Evolutionary conservation across 345 rosid genomes (phyloP).

Genomic region (Moricandia moricandioides): DNA sequence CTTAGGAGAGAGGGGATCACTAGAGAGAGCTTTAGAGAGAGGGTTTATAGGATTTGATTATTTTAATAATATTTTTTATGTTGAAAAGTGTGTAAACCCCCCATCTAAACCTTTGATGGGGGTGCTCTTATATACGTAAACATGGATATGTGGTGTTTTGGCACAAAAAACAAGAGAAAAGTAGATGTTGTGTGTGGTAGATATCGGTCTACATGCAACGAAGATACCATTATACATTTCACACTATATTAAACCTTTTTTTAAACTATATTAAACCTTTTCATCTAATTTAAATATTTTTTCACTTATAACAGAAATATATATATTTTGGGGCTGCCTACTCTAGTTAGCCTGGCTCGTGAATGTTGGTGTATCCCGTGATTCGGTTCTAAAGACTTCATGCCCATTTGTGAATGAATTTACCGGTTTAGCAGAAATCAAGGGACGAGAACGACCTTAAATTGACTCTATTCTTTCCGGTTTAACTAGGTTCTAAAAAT

Average conservation of each 20-base stretch:
- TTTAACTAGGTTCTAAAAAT: neutral
- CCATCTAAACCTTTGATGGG: too few species aligned
- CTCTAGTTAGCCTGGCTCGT: slow-evolving; percentile 25
- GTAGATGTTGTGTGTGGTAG: neutral
- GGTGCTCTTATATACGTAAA: neutral
- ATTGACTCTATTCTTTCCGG: neutral
- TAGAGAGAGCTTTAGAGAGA: too few species aligned
- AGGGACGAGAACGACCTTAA: neutral
- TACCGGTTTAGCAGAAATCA: neutral
- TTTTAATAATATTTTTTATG: too few species aligned
- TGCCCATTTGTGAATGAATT: neutral
- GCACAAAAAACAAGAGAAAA: slow-evolving; percentile 1
- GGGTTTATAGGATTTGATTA: too few species aligned
- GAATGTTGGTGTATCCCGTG: slow-evolving; percentile 32
- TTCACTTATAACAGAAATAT: neutral
- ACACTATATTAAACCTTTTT: slow-evolving; percentile 7
- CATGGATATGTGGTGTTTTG: slow-evolving; percentile 24
- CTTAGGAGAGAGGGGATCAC: too few species aligned
- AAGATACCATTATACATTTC: slow-evolving; percentile 19
- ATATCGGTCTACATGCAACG: slow-evolving; percentile 25
- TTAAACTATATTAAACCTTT: too few species aligned
- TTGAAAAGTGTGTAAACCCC: too few species aligned
- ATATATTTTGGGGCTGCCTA: slow-evolving; percentile 10
- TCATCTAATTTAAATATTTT: neutral
- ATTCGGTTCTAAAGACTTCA: slow-evolving; percentile 25